Conservation (phyloP, 2,329 filamentous ascomycete genomes). For the Dactylellina sp. region DNA sequence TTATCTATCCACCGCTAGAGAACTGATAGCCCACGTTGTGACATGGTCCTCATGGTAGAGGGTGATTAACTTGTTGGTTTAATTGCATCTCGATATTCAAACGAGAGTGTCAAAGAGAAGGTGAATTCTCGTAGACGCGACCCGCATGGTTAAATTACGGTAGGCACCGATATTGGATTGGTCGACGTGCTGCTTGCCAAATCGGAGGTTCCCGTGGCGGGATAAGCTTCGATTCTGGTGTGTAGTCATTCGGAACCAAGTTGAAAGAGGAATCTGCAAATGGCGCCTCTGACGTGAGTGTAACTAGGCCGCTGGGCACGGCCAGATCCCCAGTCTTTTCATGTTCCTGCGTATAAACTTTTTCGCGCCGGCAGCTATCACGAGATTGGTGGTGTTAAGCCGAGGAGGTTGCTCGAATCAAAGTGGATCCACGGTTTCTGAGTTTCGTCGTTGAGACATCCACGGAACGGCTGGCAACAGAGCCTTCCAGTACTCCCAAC, state of each 20-base stretch:
- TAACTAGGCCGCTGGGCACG: slow-evolving; percentile 25
- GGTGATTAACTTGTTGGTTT: slow-evolving; percentile 19
- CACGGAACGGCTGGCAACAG: slow-evolving; percentile 18
- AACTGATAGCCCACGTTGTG: slow-evolving; percentile 51
- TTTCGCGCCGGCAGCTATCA: slow-evolving; percentile 32
- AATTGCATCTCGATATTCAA: slow-evolving; percentile 16
- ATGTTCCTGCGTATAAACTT: slow-evolving; percentile 27
- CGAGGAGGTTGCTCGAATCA: slow-evolving; percentile 42
- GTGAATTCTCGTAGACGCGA: slow-evolving; percentile 20
- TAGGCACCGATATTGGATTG: slow-evolving; percentile 38
- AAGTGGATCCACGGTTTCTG: slow-evolving; percentile 44
- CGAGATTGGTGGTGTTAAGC: slow-evolving; percentile 39
- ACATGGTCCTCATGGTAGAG: slow-evolving; percentile 32
- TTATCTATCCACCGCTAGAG: slow-evolving; percentile 44
- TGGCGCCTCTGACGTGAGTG: slow-evolving; percentile 36
- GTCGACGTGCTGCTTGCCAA: slow-evolving; percentile 18
- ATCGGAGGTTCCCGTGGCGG: slow-evolving; percentile 37
- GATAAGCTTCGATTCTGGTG: background rate
- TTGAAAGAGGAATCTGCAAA: slow-evolving; percentile 45
- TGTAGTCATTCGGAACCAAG: slow-evolving; percentile 18
- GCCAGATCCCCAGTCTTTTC: slow-evolving; percentile 6
- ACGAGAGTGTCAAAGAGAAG: slow-evolving; percentile 25
- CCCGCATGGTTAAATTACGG: slow-evolving; percentile 54
- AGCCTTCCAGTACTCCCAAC: slow-evolving; percentile 5
- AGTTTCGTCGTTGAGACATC: slow-evolving; percentile 39